Evolutionary conservation across 805 yeast genomes (phyloP), one percentile per base, ranked within the genome.

Genomic region (Wickerhamomyces mucosus): DNA sequence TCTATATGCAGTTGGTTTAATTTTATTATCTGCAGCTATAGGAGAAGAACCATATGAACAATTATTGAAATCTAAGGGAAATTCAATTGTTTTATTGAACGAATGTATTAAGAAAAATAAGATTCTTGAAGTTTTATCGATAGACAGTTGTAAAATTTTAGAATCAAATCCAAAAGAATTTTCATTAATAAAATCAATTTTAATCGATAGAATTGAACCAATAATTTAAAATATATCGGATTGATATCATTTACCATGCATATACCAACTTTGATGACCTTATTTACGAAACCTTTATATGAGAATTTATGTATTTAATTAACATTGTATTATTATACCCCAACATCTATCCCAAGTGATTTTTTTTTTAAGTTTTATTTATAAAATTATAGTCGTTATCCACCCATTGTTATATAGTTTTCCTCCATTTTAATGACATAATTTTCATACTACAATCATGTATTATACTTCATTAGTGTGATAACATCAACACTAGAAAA

Each of bases 1-100:
- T 35, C 37, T 64, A 8, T 70, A 56, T 40, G 61, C 74, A 11
- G 58, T 58, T 4, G 76, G 75, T 0, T 41, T 69, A 26, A 55
- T 67, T 8, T 42, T 70, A 8, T 41, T 70, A 21, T 55, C 58
- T 31, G 63, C 68, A 9, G 69, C 67, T 1, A 61, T 64, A 8
- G 74, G 74, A 3, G 43, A 46, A 13, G 56, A 56, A 35, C 75
- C 77, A 1, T 70, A 67, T 36, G 18, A 45, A 4, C 36, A 35
- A 5, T 23, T 41, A 7, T 18, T 38, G 10, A 26, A 29, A n/a
- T 9, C 32, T 7, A 19, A 14, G 7, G 13, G 47, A 4, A 19
- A 30, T 4, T 46, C 50, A 11, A 43, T 50, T 26, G 38, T 41
- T 16, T 51, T 57, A 26, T 39, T 62, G 35, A 45, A 55, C n/a